phyloP scores from a whole-genome alignment of 2,329 filamentous ascomycete species.

The Elsinoe batatas region DNA sequence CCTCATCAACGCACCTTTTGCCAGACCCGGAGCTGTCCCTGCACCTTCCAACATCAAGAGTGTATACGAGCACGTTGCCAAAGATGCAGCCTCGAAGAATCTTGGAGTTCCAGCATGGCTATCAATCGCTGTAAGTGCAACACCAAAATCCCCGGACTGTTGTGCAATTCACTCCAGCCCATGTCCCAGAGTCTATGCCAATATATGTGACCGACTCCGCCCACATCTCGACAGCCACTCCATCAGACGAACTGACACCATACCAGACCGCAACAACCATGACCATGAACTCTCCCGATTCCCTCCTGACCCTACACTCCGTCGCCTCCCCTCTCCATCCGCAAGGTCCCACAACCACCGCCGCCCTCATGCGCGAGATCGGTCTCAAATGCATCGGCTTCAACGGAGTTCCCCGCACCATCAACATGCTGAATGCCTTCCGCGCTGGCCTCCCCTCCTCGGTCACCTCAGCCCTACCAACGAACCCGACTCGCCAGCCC shows the following conservation, averaged over 20 bases:
- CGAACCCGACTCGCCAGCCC: conserved; percentile 45
- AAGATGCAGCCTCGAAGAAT: conserved; percentile 51
- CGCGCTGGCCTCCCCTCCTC: conserved; percentile 49
- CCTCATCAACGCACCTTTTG: conserved; percentile 60
- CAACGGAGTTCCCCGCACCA: conserved; percentile 70
- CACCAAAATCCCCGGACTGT: background rate
- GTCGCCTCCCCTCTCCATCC: conserved; percentile 26
- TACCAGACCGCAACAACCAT: conserved; percentile 66
- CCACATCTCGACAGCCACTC: background rate
- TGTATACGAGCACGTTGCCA: conserved; percentile 55
- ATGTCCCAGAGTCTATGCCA: background rate
- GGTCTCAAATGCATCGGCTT: conserved; percentile 70
- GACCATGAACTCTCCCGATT: conserved; percentile 76
- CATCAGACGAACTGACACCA: background rate
- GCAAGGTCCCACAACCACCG: conserved; percentile 39
- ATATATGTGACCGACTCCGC: background rate
- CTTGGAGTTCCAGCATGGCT: conserved; percentile 58
- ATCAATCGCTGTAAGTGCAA: conserved; percentile 48
- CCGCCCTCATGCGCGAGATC: conserved; percentile 65
- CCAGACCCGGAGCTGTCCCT: conserved; percentile 54
- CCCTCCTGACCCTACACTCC: conserved; percentile 54
- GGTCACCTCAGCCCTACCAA: conserved; percentile 46
- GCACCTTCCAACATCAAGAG: conserved; percentile 54
- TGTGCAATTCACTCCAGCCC: background rate
- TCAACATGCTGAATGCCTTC: conserved; percentile 72